phyloP scores from a whole-genome alignment of 768 basidiomycete genomes.

The Mycena vitilis region DNA sequence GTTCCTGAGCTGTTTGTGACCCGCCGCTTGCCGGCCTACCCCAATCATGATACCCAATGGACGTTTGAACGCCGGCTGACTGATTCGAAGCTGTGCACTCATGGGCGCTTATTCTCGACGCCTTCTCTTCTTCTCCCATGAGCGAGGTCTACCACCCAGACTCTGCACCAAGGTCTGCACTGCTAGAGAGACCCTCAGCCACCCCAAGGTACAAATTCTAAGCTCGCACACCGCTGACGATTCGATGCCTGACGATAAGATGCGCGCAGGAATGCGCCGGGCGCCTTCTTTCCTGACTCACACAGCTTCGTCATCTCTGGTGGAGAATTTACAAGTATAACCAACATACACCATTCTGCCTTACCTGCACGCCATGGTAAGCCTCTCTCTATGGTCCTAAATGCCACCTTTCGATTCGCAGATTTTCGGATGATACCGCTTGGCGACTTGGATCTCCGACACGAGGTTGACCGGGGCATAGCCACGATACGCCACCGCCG shows the following conservation, averaged over 20 bases:
- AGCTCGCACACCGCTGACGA: no score
- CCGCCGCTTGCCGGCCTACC: no score
- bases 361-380: no score
- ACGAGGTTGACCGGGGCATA: not conserved
- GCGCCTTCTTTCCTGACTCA: not conserved
- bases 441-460: not conserved
- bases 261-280: not conserved
- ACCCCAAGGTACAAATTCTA: not conserved
- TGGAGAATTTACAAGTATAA: not conserved
- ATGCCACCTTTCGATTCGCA: not conserved
- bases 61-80: no score
- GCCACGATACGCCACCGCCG: not conserved
- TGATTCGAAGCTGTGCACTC: no score
- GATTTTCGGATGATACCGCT: constrained; percentile 1
- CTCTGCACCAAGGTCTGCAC: not conserved
- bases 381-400: no score
- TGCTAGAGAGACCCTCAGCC: not conserved
- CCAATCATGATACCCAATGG: no score
- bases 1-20: no score
- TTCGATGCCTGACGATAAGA: no score
- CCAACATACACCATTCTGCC: not conserved
- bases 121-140: not conserved
- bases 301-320: not conserved
- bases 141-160: not conserved
- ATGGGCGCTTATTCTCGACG: no score